Percentiles rank a stretch among this genome's conserved stretches.
Evolutionary conservation across 2,329 filamentous ascomycete genomes (phyloP).

Genomic region (Sarocladium oryzae): DNA sequence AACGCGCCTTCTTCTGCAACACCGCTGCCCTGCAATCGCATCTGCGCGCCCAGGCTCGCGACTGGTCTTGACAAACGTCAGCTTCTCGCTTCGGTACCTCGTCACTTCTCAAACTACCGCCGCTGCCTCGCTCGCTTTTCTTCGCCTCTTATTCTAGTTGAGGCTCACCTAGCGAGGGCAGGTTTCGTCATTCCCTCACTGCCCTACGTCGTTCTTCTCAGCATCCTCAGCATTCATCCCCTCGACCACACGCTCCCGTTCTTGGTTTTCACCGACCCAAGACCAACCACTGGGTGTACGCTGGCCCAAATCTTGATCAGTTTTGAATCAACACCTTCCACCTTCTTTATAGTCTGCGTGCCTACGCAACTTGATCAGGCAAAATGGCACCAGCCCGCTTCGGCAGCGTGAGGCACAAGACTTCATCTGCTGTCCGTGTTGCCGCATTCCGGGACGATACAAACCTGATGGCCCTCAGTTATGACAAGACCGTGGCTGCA

Average conservation of each 20-base stretch:
- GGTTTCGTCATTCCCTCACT: background rate
- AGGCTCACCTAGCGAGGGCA: background rate
- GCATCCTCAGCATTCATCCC: background rate
- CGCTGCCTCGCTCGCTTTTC: background rate
- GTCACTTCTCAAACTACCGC: background rate
- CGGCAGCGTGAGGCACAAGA: slow-evolving; percentile 36
- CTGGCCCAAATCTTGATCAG: background rate
- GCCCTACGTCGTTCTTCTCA: background rate
- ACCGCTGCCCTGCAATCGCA: background rate
- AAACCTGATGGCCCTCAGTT: slow-evolving; percentile 48
- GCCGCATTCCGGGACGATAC: slow-evolving; percentile 40
- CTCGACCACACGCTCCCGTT: background rate
- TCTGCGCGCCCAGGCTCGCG: no score
- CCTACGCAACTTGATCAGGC: background rate
- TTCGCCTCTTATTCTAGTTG: background rate
- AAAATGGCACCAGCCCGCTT: slow-evolving; percentile 17
- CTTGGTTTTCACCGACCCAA: background rate
- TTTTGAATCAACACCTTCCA: background rate
- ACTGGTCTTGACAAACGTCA: background rate
- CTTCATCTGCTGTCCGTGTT: slow-evolving; percentile 27
- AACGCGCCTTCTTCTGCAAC: background rate
- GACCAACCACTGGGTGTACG: background rate
- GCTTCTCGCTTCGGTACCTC: background rate
- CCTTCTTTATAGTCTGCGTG: background rate
- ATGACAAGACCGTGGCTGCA: slow-evolving; percentile 53